Base-by-base conservation (phyloP, 164 flowering plant genomes). In the Cinnamomum chago region DNA sequence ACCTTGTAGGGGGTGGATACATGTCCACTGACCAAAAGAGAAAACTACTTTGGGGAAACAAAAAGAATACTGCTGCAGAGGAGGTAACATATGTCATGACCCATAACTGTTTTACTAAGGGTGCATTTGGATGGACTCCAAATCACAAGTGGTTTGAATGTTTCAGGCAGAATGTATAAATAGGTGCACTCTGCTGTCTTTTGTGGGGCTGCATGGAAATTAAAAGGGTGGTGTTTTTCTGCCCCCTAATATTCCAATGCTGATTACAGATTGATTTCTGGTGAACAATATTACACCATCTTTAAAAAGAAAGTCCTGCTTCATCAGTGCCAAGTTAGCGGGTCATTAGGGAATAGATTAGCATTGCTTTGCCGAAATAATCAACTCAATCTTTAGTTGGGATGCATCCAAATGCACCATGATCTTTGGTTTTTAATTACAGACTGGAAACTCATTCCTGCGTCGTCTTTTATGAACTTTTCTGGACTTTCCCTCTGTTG, bases 1-100 rank as follows among this genome's bases (percentile, higher is more conserved):
- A 94, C 79, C 89, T 95, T 70, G 78, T 86, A 74, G 93, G 94
- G 13, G 88, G 81, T 70, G 92, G 97, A n/a, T 80, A 67, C 75
- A 78, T 94, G 90, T 86, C 99, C 35, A 78, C 97, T 72, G 99
- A 93, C 67, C 97, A 93, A 79, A 95, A 95, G 90, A 95, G 94
- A 86, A 94, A 93, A 85, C 87, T 95, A 70, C 79, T 95, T 47
- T 93, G 98, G 98, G 99, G 99, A 35, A 91, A 70, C 81, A 95
- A 92, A 74, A 95, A 91, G 88, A 88, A 67, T 74, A 80, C 84
- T 30, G 40, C 88, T 69, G 74, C 78, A n/a, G 97, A 90, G 80
- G 97, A 93, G 98, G 98, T 93, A 87, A 62, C 17, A 51, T 52
- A 30, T 30, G 47, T 20, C 50, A 20, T 20, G n/a, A 2, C 20